These are phyloP conservation scores for Coffea humblotiana DNA, from an alignment of 305 asterid species.

Conservation along the genomic window DNA sequence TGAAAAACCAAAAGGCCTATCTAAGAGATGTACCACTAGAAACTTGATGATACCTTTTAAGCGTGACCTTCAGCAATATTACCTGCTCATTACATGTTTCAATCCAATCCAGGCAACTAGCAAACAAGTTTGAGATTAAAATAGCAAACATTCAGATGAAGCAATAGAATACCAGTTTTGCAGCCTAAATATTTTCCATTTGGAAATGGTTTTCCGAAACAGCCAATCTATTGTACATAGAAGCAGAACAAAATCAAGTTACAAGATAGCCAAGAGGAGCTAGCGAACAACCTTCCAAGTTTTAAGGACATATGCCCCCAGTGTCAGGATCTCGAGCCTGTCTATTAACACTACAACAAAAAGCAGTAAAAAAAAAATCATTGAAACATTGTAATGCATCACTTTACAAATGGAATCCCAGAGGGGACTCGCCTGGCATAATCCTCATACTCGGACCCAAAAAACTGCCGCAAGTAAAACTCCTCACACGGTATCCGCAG, in stretches of 20 bases:
- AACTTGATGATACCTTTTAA: too few species aligned
- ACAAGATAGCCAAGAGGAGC: neutral
- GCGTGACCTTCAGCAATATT: neutral
- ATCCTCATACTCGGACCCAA: constrained; percentile 62
- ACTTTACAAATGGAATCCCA: constrained; percentile 78
- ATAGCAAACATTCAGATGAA: neutral
- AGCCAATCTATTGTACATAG: neutral
- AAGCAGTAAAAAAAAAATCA: neutral
- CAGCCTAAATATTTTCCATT: neutral
- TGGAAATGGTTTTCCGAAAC: too few species aligned
- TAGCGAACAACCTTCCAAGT: too few species aligned
- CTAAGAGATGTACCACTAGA: neutral
- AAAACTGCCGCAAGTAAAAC: constrained; percentile 71
- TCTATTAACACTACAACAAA: neutral
- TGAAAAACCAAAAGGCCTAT: neutral
- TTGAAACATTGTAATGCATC: constrained; percentile 17
- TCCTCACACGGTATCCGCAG: constrained; percentile 76
- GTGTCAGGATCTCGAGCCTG: neutral
- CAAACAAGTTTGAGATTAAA: neutral
- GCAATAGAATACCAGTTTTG: neutral
- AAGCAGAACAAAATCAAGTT: neutral
- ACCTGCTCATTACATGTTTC: neutral
- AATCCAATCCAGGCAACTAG: neutral
- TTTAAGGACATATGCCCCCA: neutral
- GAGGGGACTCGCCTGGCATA: constrained; percentile 59